Evolutionary conservation across 2,329 filamentous ascomycete species (phyloP).

Genomic region (Thelonectria blattea): DNA sequence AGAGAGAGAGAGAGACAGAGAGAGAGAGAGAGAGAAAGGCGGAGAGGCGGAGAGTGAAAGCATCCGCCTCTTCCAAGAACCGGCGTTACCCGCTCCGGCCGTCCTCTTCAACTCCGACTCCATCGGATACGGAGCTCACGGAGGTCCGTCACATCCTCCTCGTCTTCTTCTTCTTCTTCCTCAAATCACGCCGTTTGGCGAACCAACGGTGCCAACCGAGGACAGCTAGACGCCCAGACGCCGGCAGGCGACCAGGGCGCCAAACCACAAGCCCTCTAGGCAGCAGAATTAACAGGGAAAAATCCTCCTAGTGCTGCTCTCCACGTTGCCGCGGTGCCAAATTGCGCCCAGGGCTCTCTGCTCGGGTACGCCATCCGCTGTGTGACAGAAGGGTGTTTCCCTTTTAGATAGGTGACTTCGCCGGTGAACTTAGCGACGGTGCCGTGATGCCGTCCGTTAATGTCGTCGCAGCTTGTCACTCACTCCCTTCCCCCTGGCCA

Average conservation of each 20-base stretch:
- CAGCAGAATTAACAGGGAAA: slow-evolving; percentile 10
- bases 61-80: no score
- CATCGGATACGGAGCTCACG: no score
- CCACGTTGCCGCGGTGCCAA: background rate
- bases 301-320: background rate
- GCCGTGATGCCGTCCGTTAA: background rate
- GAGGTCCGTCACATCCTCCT: background rate
- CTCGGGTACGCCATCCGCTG: slow-evolving; percentile 8
- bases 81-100: no score
- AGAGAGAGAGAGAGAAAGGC: background rate
- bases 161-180: background rate
- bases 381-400: background rate
- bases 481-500: no score
- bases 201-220: slow-evolving; percentile 4
- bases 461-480: background rate
- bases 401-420: background rate
- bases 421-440: background rate
- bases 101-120: no score
- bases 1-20: background rate
- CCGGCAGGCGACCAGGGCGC: background rate
- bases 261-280: slow-evolving; percentile 7
- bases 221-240: slow-evolving; percentile 1
- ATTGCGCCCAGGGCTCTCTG: background rate
- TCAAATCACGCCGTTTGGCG: background rate
- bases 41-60: no score